A percentile compares a stretch with the other conserved stretches of the same genome.
Conservation (phyloP, 1,139 yeast genomes). For the Pichia terricola region DNA sequence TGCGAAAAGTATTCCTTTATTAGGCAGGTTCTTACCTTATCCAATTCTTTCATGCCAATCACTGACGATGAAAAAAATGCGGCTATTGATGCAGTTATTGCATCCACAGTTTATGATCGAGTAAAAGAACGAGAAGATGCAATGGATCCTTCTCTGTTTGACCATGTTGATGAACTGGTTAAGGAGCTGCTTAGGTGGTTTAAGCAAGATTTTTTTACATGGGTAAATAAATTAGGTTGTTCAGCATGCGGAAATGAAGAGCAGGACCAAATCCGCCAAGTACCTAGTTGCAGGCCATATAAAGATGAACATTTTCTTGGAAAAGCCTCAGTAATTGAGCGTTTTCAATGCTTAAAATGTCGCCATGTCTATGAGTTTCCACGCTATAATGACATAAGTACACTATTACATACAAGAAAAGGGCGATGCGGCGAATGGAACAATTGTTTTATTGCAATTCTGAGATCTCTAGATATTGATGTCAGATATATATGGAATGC, state of each 20-base stretch:
- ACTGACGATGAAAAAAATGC: conserved; percentile 12
- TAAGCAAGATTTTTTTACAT: conserved; percentile 67
- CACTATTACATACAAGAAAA: conserved; percentile 46
- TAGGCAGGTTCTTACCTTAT: background rate
- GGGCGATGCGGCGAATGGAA: conserved; percentile 99
- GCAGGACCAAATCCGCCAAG: conserved; percentile 27
- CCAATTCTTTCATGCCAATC: conserved; percentile 6
- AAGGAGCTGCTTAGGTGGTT: conserved; percentile 64
- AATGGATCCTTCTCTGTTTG: conserved; percentile 23
- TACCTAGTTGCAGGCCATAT: conserved; percentile 26
- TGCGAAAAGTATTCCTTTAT: conserved; percentile 2
- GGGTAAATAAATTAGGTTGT: conserved; percentile 75
- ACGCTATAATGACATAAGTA: conserved; percentile 60
- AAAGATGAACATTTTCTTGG: conserved; percentile 35
- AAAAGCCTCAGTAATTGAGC: conserved; percentile 44
- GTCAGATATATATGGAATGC: conserved; percentile 74
- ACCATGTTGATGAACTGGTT: conserved; percentile 64
- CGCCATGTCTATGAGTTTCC: conserved; percentile 47
- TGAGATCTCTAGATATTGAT: conserved; percentile 56
- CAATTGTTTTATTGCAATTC: conserved; percentile 63
- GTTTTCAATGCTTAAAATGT: conserved; percentile 53
- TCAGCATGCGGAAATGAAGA: conserved; percentile 38
- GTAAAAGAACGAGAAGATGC: conserved; percentile 25
- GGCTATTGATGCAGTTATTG: conserved; percentile 32
- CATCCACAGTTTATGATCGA: conserved; percentile 30